Conservation (phyloP, 768 basidiomycete genomes). For the Trametes gibbosa region DNA sequence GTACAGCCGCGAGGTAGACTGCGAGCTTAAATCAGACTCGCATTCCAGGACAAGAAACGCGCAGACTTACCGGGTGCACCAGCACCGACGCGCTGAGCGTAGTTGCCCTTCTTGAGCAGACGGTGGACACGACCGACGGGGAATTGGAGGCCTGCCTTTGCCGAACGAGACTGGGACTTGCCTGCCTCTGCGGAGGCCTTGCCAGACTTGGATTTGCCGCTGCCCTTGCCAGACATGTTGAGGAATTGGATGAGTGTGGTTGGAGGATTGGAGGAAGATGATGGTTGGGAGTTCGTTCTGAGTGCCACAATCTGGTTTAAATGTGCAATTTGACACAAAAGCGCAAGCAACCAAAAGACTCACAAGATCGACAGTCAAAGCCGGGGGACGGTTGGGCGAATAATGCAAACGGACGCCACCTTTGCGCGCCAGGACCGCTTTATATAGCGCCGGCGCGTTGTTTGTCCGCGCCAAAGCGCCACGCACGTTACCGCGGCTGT, state of each 20-base stretch:
- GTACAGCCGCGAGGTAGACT: slow-evolving; percentile 91
- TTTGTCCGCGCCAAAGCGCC: neutral
- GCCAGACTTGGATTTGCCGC: slow-evolving; percentile 68
- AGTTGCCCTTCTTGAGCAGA: slow-evolving; percentile 83
- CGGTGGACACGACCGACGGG: slow-evolving; percentile 94
- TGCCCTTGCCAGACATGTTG: slow-evolving; percentile 41
- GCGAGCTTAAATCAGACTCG: too few relatives aligned
- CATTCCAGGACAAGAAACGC: too few relatives aligned
- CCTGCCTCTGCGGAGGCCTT: slow-evolving; percentile 47
- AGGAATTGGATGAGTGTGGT: slow-evolving; percentile 3
- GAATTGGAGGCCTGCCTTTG: slow-evolving; percentile 78
- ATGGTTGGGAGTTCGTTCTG: neutral
- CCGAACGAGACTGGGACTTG: slow-evolving; percentile 68
- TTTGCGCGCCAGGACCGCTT: neutral
- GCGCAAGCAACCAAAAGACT: neutral
- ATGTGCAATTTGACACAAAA: neutral
- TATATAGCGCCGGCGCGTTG: slow-evolving; percentile 10
- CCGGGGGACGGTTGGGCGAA: neutral
- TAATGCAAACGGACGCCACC: neutral
- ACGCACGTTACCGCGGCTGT: slow-evolving; percentile 24
- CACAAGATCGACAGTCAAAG: neutral
- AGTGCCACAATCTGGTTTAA: neutral
- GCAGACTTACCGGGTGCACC: slow-evolving; percentile 78
- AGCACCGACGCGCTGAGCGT: slow-evolving; percentile 82
- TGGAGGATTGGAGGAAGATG: neutral